phyloP scores from a whole-genome alignment of 306 rosid genomes.

The Prosopis cineraria region DNA sequence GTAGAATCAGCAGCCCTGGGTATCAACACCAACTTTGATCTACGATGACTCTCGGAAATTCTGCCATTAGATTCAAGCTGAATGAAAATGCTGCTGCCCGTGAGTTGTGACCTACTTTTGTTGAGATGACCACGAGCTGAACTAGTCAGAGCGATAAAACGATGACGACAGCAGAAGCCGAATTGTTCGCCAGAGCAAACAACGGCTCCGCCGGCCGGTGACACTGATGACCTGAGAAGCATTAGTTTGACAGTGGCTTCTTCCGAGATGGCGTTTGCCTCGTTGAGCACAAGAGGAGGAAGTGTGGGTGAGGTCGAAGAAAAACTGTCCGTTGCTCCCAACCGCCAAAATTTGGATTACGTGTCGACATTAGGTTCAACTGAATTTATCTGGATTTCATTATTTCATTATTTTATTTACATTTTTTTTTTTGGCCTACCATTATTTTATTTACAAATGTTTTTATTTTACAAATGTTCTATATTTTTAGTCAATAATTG shows the following conservation, averaged over 20 bases:
- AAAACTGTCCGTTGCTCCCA: slow-evolving; percentile 33
- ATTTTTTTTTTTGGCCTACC: too few relatives aligned
- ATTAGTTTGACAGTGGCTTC: neutral
- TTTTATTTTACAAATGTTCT: too few relatives aligned
- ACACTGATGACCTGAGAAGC: slow-evolving; percentile 31
- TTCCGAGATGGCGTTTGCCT: neutral
- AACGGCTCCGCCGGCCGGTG: neutral
- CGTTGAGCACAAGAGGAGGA: neutral
- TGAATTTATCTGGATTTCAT: slow-evolving; percentile 1
- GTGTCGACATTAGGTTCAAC: slow-evolving; percentile 24
- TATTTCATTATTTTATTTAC: too few relatives aligned
- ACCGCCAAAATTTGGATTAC: slow-evolving; percentile 45
- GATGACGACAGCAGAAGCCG: neutral
- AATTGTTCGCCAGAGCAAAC: slow-evolving; percentile 40
- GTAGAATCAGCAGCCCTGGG: slow-evolving; percentile 75
- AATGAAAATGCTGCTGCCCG: neutral
- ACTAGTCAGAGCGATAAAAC: slow-evolving; percentile 20
- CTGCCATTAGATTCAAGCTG: slow-evolving; percentile 15
- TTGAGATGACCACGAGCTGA: slow-evolving; percentile 36
- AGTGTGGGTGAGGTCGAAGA: neutral
- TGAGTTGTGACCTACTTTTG: slow-evolving; percentile 20
- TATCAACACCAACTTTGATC: slow-evolving; percentile 12
- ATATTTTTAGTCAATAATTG: too few relatives aligned
- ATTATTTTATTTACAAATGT: too few relatives aligned
- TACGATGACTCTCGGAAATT: slow-evolving; percentile 1